Conservation (phyloP, 768 basidiomycete genomes). For the Tylopilus sp. region DNA sequence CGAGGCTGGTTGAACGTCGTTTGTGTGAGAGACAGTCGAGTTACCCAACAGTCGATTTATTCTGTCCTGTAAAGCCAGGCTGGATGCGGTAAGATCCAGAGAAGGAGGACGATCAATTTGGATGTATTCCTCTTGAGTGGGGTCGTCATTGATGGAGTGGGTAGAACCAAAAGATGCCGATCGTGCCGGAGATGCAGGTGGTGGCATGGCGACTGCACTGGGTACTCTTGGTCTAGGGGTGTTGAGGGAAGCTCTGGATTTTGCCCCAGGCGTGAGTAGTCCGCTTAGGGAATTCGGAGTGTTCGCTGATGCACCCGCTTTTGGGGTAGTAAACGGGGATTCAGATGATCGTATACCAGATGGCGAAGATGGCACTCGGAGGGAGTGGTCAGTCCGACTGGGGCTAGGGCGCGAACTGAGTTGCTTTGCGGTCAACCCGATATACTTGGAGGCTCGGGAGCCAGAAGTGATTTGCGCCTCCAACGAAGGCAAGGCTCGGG, state of each 20-base stretch:
- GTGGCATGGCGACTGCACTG: conserved; percentile 78
- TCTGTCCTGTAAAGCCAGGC: conserved; percentile 45
- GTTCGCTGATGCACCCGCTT: conserved; percentile 42
- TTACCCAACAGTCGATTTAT: conserved; percentile 43
- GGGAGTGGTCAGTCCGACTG: conserved; percentile 17
- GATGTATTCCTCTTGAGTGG: conserved; percentile 9
- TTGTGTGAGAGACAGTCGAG: conserved; percentile 14
- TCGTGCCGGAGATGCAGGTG: conserved; percentile 60
- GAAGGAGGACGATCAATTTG: conserved; percentile 21
- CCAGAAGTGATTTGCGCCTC: conserved; percentile 66
- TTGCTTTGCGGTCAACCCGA: conserved; percentile 81
- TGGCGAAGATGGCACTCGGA: conserved; percentile 33
- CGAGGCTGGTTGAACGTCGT: conserved; percentile 14
- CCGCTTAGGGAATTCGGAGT: conserved; percentile 9
- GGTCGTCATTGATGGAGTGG: conserved; percentile 36
- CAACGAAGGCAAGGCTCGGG: conserved; percentile 17
- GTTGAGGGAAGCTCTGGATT: conserved; percentile 33
- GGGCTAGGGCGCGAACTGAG: conserved; percentile 46
- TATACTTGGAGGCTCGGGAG: conserved; percentile 81
- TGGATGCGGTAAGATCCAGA: conserved; percentile 37
- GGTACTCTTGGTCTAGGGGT: conserved; percentile 68
- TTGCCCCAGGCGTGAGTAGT: conserved; percentile 21
- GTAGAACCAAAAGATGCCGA: conserved; percentile 34
- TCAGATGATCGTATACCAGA: conserved; percentile 33
- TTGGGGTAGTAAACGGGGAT: conserved; percentile 71